A percentile compares a stretch with the other conserved stretches of the same genome.
phyloP scores from a whole-genome alignment of 1,139 yeast species.

The Geotrichum europaeum region DNA sequence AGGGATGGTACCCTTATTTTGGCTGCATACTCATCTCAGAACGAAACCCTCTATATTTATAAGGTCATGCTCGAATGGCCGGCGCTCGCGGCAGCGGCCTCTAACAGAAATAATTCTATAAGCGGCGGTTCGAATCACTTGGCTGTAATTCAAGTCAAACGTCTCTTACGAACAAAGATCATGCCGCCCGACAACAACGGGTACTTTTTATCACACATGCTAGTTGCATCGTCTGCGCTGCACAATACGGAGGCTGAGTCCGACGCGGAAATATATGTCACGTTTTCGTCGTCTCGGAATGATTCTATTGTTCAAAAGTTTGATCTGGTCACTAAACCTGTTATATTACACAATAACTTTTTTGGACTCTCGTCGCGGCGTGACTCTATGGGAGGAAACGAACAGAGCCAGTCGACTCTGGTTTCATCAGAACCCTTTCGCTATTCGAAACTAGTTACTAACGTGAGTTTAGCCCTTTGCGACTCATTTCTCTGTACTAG shows the following conservation, averaged over 20 bases:
- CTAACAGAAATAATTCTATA: neutral
- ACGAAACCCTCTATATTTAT: constrained; percentile 44
- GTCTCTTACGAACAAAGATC: constrained; percentile 13
- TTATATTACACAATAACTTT: constrained; percentile 30
- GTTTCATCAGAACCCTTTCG: constrained; percentile 5
- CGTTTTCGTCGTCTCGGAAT: constrained; percentile 23
- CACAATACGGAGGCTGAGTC: constrained; percentile 31
- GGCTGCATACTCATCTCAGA: constrained; percentile 42
- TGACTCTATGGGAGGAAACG: constrained; percentile 7
- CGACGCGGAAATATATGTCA: constrained; percentile 39
- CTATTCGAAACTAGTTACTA: constrained; percentile 16
- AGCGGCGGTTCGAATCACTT: constrained; percentile 13
- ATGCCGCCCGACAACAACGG: constrained; percentile 14
- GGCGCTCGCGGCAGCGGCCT: constrained; percentile 16
- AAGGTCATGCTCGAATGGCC: constrained; percentile 58
- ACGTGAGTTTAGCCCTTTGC: constrained; percentile 21
- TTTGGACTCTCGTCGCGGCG: constrained; percentile 23
- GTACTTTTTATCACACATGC: constrained; percentile 28
- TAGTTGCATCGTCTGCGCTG: constrained; percentile 27
- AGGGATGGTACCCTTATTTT: constrained; percentile 47
- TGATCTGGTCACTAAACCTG: constrained; percentile 30
- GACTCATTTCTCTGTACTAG: constrained; percentile 24
- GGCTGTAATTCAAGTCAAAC: constrained; percentile 12
- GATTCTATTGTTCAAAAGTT: constrained; percentile 24
- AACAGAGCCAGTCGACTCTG: constrained; percentile 10